phyloP scores from a whole-genome alignment of 306 rosid genomes.

The Cyclanthera cordifolia region DNA sequence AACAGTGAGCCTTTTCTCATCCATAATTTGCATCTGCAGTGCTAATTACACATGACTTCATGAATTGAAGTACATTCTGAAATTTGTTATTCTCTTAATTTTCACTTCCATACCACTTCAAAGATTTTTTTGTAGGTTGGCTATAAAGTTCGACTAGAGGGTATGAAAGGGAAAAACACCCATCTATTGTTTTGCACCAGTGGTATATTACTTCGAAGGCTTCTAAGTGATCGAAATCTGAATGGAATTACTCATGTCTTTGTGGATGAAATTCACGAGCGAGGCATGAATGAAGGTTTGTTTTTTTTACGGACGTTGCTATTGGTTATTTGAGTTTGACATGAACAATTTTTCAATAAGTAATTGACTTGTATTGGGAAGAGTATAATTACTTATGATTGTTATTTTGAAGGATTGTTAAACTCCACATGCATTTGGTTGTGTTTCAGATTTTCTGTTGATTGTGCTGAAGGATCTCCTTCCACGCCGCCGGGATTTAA shows the following conservation, averaged over 20 bases:
- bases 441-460: constrained; percentile 34
- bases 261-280: constrained; percentile 55
- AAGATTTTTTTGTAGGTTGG: constrained; percentile 66
- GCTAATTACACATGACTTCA: constrained; percentile 15
- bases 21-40: constrained; percentile 8
- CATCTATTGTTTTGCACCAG: constrained; percentile 49
- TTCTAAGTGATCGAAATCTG: constrained; percentile 45
- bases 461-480: constrained; percentile 48
- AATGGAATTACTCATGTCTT: constrained; percentile 47
- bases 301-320: neutral
- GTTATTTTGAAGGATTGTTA: neutral
- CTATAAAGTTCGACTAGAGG: constrained; percentile 52
- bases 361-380: neutral
- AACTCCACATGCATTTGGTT: neutral
- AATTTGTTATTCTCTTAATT: constrained; percentile 34
- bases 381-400: neutral
- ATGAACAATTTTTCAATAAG: neutral
- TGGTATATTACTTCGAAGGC: constrained; percentile 49
- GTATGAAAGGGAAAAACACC: constrained; percentile 49
- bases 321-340: neutral
- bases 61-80: constrained; percentile 18
- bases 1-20: constrained; percentile 32
- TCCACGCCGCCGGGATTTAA: constrained; percentile 40
- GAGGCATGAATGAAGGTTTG: constrained; percentile 57
- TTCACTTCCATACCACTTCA: constrained; percentile 62